These are phyloP conservation scores for Microthlaspi erraticum DNA, from an alignment of 345 rosid species.

Conservation along the genomic window DNA sequence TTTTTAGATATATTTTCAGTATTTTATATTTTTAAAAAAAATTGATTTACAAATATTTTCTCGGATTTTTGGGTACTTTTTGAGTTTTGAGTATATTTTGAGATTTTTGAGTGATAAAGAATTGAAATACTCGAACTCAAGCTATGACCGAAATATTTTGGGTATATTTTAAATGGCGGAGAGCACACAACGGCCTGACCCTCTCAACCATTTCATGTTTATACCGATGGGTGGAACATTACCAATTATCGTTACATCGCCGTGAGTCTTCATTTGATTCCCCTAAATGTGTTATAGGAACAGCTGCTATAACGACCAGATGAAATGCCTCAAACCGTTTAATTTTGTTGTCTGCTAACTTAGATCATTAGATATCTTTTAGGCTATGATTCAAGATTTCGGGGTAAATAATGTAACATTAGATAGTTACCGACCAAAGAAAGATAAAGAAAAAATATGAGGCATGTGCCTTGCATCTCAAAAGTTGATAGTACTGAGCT, in stretches of 20 bases:
- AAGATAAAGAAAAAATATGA: background rate
- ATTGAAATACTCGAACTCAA: too few species aligned
- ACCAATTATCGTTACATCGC: slow-evolving; percentile 60
- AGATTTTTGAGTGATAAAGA: too few species aligned
- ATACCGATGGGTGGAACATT: slow-evolving; percentile 82
- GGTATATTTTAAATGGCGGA: too few species aligned
- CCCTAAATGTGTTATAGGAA: background rate
- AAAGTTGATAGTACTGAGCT: background rate
- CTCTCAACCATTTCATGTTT: slow-evolving; percentile 59
- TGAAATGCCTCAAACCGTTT: background rate
- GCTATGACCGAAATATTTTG: too few species aligned
- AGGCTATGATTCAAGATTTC: background rate
- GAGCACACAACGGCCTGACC: slow-evolving; percentile 71
- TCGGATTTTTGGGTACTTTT: too few species aligned
- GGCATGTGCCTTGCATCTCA: too few species aligned
- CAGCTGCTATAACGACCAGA: too few species aligned
- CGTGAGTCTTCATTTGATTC: slow-evolving; percentile 51
- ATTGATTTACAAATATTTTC: too few species aligned
- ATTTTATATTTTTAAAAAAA: too few species aligned
- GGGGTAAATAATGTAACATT: background rate
- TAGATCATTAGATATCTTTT: background rate
- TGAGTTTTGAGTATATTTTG: too few species aligned
- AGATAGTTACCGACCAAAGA: background rate
- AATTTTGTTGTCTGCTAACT: background rate
- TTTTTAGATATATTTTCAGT: too few species aligned